Evolutionary conservation across 2,329 filamentous ascomycete species (phyloP).

Genomic region (Alternaria atra): DNA sequence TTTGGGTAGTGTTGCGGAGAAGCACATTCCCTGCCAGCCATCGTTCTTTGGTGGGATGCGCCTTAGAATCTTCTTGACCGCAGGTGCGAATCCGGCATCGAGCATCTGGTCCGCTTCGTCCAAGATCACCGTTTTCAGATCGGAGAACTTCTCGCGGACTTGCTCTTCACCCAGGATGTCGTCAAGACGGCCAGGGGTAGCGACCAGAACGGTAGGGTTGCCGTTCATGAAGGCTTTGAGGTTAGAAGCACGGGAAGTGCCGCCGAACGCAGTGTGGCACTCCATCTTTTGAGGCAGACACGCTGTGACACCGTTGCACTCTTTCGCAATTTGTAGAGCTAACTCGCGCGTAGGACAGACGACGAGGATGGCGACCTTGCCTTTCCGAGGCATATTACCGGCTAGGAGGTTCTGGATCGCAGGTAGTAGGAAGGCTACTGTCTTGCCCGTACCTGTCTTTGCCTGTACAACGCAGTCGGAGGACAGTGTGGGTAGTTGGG

Average conservation of each 20-base stretch:
- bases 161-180: slow-evolving; percentile 57
- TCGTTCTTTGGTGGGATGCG: slow-evolving; percentile 61
- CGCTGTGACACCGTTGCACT: slow-evolving; percentile 55
- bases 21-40: slow-evolving; percentile 62
- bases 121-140: slow-evolving; percentile 57
- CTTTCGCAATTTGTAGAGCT: slow-evolving; percentile 60
- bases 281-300: slow-evolving; percentile 51
- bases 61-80: slow-evolving; percentile 61
- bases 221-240: slow-evolving; percentile 48
- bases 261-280: slow-evolving; percentile 58
- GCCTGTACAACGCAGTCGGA: slow-evolving; percentile 65
- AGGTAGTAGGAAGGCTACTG: slow-evolving; percentile 59
- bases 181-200: slow-evolving; percentile 59
- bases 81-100: slow-evolving; percentile 63
- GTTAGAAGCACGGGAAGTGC: slow-evolving; percentile 45
- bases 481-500: slow-evolving; percentile 58
- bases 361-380: slow-evolving; percentile 57
- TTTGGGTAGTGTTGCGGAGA: slow-evolving; percentile 57
- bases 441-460: slow-evolving; percentile 62
- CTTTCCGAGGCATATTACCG: slow-evolving; percentile 41
- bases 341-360: slow-evolving; percentile 61
- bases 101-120: slow-evolving; percentile 59
- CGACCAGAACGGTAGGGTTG: slow-evolving; percentile 56
- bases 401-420: slow-evolving; percentile 57
- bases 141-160: slow-evolving; percentile 56